Evolutionary conservation across 1,284 basidiomycete species (phyloP), one percentile per base, ranked within the genome.

Genomic region (Sanghuangporus baumii): DNA sequence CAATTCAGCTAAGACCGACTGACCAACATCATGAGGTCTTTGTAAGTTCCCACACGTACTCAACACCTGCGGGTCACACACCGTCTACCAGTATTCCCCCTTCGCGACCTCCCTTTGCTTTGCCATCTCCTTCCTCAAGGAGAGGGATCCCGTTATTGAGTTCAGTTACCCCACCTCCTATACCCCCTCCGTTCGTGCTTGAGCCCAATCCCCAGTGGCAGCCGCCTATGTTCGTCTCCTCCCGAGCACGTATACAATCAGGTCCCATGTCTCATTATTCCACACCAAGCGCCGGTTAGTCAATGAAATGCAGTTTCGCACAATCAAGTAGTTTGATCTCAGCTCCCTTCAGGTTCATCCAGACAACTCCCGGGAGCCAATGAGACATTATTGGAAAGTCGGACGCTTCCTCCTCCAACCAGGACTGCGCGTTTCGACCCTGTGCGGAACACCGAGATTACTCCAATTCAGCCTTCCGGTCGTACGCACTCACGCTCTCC

Each of bases 141-240:
- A 34, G 52, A 54, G 52, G 31, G 12, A 34, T 36, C 16, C 16
- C 54, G 40, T 8, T 40, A 20, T 36, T 40, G 12, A 55, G 36
- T 18, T 31, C 55, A 16, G 34, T 55, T 38, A 50, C 23, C 16
- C 56, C 57, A 14, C 47, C 40, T 16, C 57, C 37, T 26, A 54
- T 65, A 14, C 63, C 63, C 26, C 63, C 63, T 11, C 63, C 63
- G 18, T 65, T 65, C 50, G 59, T 60, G 31, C 63, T 65, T 38
- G 60, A 65, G 38, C 63, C 63, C 20, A 59, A 23, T 23, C 63
- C 63, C 18, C 55, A 54, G 9, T 65, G 63, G 63, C 34, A 48
- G n/a, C 50, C 50, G 11, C 26, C 55, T 18, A 40, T 46, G 18
- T 14, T 23, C 6, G 26, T 59, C 2, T 56, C 62, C 57, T 9